Base-by-base conservation (phyloP, 306 rosid species). In the Herpetospermum pedunculosum region DNA sequence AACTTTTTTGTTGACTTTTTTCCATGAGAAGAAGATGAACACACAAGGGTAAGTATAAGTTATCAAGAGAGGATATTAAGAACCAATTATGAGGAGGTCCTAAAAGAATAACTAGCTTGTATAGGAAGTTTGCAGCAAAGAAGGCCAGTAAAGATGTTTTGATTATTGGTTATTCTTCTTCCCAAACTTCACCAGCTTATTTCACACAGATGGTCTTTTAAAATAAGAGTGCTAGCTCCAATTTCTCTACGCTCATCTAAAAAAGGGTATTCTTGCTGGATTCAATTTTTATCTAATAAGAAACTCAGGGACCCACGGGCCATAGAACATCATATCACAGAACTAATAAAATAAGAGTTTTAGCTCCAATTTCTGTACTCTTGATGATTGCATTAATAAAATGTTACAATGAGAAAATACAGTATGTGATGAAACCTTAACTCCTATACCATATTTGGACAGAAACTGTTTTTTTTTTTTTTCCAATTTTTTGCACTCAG, bases 1-100 rank as follows among this genome's bases (percentile, higher is more conserved):
- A 80, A 38, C 26, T 77, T 89, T 77, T 81, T 89, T 43, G 86
- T 82, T 6, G 69, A 37, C 77, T 79, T 77, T 83, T 74, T 80
- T 70, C 78, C 46, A 34, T 46, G 23, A 37, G 23, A 48, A 14
- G 67, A n/a, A 43, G 23, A 35, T 7, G 52, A 40, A 23, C 8
- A 10, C 7, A 59, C 26, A 37, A 30, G n/a, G 43, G 13, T 16
- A 44, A 58, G 29, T 30, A 62, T 6, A 37, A 40, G 8, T 16
- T n/a, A 54, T 40, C 30, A 62, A 46, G 54, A 15, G 44, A 57
- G 5, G 5, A 49, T 35, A 41, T 34, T 60, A 60, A 35, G 47
- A 18, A 15, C 18, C 37, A 28, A 29, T 23, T 74, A 37, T 60
- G 43, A 55, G 69, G 58, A 73, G 25, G 25, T 37, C 29, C 26